Conservation (phyloP, 345 rosid species). For the Clarkia xantiana region DNA sequence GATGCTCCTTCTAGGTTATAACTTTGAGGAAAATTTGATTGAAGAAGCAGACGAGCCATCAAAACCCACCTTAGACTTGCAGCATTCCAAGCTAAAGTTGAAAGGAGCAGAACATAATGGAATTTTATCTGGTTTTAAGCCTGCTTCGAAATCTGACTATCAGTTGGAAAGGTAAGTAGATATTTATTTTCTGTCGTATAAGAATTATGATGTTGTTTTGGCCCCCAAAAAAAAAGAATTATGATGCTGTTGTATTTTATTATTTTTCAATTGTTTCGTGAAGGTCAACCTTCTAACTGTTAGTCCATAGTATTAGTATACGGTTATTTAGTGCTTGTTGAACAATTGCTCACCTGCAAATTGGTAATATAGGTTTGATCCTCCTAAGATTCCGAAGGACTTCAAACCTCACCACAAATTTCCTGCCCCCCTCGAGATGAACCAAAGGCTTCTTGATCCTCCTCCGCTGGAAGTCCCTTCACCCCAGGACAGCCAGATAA, state of each 20-base stretch:
- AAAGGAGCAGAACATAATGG: constrained; percentile 39
- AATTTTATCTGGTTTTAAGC: constrained; percentile 56
- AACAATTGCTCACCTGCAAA: constrained; percentile 3
- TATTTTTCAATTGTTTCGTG: background rate
- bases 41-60: constrained; percentile 73
- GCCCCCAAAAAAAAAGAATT: no score
- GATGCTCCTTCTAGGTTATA: constrained; percentile 37
- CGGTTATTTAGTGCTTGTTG: background rate
- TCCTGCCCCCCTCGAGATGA: constrained; percentile 39
- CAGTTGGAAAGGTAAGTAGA: constrained; percentile 53
- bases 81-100: constrained; percentile 41
- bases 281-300: background rate
- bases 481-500: constrained; percentile 60
- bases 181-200: background rate
- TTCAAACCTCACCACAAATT: constrained; percentile 69
- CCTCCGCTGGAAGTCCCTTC: constrained; percentile 64
- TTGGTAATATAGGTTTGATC: constrained; percentile 52
- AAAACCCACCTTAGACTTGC: constrained; percentile 16
- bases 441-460: constrained; percentile 27
- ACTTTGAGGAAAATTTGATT: constrained; percentile 48
- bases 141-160: constrained; percentile 50
- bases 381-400: constrained; percentile 69
- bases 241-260: background rate
- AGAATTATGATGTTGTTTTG: background rate
- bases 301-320: no score